A percentile compares a stretch with the other conserved stretches of the same genome.
phyloP scores from a whole-genome alignment of 1,139 yeast species.

The Saccharomycopsis phalli region DNA sequence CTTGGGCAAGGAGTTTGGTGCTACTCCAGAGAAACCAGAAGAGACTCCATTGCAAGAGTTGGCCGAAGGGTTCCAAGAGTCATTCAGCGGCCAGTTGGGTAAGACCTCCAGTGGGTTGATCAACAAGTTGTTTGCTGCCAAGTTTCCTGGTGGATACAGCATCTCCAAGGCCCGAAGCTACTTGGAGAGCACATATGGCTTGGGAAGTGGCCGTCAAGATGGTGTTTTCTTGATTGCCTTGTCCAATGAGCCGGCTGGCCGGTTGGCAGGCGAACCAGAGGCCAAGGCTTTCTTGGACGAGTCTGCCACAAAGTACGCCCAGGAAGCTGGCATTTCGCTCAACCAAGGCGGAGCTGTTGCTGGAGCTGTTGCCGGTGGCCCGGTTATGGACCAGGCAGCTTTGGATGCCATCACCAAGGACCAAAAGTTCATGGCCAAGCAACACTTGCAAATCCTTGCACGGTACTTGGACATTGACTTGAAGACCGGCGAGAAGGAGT shows the following conservation, averaged over 20 bases:
- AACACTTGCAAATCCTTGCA: conserved; percentile 91
- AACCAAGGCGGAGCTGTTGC: conserved; percentile 52
- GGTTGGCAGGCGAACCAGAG: conserved; percentile 78
- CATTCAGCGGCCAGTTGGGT: conserved; percentile 82
- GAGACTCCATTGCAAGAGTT: conserved; percentile 93
- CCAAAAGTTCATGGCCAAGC: conserved; percentile 81
- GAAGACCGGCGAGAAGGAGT: conserved; percentile 82
- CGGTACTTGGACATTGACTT: conserved; percentile 89
- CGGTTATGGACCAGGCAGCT: conserved; percentile 91
- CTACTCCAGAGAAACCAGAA: conserved; percentile 98
- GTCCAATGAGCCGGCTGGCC: conserved; percentile 82
- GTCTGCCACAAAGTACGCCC: conserved; percentile 76
- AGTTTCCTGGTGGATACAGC: conserved; percentile 99
- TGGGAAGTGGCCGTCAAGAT: conserved; percentile 91
- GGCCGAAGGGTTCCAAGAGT: conserved; percentile 90
- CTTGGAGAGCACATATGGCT: conserved; percentile 83
- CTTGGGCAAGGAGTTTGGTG: conserved; percentile 93
- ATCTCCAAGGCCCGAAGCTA: conserved; percentile 86
- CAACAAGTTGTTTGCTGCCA: conserved; percentile 86
- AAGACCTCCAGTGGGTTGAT: conserved; percentile 85
- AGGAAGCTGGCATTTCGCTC: conserved; percentile 70
- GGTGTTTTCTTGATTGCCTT: conserved; percentile 74
- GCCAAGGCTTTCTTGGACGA: conserved; percentile 86
- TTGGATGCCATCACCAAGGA: conserved; percentile 90
- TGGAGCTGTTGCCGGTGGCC: conserved; percentile 65